Base-by-base conservation (phyloP, 176 grass and related monocot species). In the Hordeum marinum region DNA sequence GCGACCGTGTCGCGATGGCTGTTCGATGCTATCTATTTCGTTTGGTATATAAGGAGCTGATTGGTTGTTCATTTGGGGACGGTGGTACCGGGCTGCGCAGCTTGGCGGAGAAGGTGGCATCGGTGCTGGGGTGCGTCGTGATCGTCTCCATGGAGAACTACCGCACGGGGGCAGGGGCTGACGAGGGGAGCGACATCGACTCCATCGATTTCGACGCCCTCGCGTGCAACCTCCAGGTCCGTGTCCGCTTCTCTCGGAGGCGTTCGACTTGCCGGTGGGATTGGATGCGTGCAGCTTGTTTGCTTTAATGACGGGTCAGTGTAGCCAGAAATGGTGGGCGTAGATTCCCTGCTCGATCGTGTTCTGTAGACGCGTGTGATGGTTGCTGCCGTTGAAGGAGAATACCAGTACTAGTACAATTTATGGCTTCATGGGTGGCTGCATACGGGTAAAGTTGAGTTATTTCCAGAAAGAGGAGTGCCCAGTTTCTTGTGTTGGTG, bases 81-180 rank as follows among this genome's bases (percentile, higher is more conserved):
- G 82, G 26, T 76, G 77, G 9, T 67, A 52, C 24, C 80, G 15
- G 21, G 26, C 34, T 14, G 36, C 43, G 63, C 57, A 98, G 96
- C 87, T 90, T 98, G 77, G 93, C 93, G 31, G 96, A 98, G 85
- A 98, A 98, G 89, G 96, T 98, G 52, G 96, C 93, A 5, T 98
- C 93, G 9, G 93, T 98, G 25, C 89, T 95, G 32, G 93, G 96
- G 29, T 98, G 89, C 80, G 89, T 98, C 58, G 91, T 94, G 69
- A 94, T 98, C n/a, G 82, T 98, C 59, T 95, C 96, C 41, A 98
- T 95, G 96, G 96, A 98, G 91, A 86, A 98, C 73, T 98, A 98
- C 88, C 93, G 96, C 55, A 93, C 80, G 12, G 93, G 87, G 64
- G 52, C 78, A 20, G 96, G 91, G 70, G 88, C 73, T 9, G 96